Base-by-base conservation (phyloP, 73 alveolate species). In the Stentor roeselii region DNA sequence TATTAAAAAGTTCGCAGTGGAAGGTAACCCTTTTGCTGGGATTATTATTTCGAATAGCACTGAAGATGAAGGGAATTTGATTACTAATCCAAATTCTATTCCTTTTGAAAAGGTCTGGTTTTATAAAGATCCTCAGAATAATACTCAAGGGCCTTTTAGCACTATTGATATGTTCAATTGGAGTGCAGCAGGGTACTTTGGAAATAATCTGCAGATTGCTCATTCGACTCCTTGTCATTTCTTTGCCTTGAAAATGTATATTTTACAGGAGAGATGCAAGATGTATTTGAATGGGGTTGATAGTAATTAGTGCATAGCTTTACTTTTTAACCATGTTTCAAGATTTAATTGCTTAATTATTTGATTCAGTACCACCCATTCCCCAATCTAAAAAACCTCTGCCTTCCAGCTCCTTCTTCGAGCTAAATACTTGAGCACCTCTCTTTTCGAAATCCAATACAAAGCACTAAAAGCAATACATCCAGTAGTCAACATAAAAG, bases 181-280 rank as follows among this genome's bases (percentile, higher is more conserved):
- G 74, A 39, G 75, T 2, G 27, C 74, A 21, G 84, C 84, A 76
- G 84, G 84, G 74, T 76, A 76, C 39, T 76, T 76, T 76, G 76
- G n/a, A 21, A 39, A 67, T 39, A 76, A 76, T n/a, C 67, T 76
- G 27, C 42, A 14, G 74, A 41, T 76, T 76, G 84, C 84, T 76
- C 84, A 76, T 67, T 21, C 41, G 27, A 30, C n/a, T 30, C 41
- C 80, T 67, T 30, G 42, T 14, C 80, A 67, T 32, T 67, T 67
- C 41, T 21, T 32, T 67, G 27, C 80, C 34, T 32, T 67, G 67
- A 6, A 50, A 21, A 50, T 50, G 67, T 50, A 50, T 50, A 50
- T 50, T 50, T 50, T 50, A 50, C 67, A 50, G 21, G 67, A 50
- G 21, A 50, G 21, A 21, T 50, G 21, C 21, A 50, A 50, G 67